Conservation (phyloP, 768 basidiomycete genomes). For the Piloderma croceum region DNA sequence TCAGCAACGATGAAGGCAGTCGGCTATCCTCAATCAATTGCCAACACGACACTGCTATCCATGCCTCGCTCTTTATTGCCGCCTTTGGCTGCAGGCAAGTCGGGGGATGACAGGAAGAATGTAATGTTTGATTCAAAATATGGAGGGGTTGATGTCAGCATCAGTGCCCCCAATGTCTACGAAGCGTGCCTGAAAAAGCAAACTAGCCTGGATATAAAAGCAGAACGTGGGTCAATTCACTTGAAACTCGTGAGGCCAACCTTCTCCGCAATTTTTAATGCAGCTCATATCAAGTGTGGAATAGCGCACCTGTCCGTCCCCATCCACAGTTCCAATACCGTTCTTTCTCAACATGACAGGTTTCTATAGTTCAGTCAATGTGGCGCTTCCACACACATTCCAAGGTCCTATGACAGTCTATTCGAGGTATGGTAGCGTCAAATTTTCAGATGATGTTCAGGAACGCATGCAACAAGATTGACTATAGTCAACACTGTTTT, state of each 20-base stretch:
- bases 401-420: constrained; percentile 32
- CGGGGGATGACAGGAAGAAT: not conserved
- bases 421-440: constrained; percentile 28
- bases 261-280: not conserved
- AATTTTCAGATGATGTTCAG: constrained; percentile 29
- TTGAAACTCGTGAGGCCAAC: not conserved
- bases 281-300: not conserved
- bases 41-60: no score
- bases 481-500: constrained; percentile 31
- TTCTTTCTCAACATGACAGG: constrained; percentile 6
- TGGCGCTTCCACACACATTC: constrained; percentile 38
- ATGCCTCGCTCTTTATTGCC: not conserved
- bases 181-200: not conserved
- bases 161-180: not conserved
- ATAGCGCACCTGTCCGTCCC: not conserved
- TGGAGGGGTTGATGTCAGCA: not conserved
- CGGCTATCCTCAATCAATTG: no score
- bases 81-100: not conserved
- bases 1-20: no score
- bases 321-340: not conserved
- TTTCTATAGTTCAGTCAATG: constrained; percentile 27
- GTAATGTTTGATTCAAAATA: not conserved
- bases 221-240: not conserved
- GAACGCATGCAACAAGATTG: constrained; percentile 24
- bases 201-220: not conserved